phyloP scores from a whole-genome alignment of 2,329 filamentous ascomycete species.

The Colletotrichum liaoningense region DNA sequence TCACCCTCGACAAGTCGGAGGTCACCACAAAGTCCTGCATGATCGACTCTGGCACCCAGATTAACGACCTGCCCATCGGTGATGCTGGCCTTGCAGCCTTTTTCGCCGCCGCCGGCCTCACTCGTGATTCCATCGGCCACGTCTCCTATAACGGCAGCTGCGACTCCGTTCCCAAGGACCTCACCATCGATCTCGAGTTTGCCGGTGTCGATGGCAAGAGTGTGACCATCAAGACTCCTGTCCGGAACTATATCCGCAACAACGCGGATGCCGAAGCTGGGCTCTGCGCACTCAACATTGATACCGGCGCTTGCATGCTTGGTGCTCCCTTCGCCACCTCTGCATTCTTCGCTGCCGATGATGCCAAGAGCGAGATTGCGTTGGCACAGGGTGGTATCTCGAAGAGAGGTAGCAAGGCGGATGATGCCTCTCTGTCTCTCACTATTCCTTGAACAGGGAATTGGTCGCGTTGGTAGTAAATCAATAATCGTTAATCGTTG shows the following conservation, averaged over 20 bases:
- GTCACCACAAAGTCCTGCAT: not conserved
- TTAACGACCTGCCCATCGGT: constrained; percentile 18
- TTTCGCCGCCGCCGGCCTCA: not conserved
- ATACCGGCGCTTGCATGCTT: constrained; percentile 22
- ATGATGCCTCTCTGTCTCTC: not conserved
- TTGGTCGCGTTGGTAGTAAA: not conserved
- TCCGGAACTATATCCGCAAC: constrained; percentile 33
- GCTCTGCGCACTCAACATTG: constrained; percentile 20
- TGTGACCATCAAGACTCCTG: constrained; percentile 22
- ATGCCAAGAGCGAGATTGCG: constrained; percentile 21
- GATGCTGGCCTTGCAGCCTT: not conserved
- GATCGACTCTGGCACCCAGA: constrained; percentile 24
- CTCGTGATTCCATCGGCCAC: constrained; percentile 4
- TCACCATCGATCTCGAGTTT: constrained; percentile 28
- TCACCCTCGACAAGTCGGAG: constrained; percentile 8
- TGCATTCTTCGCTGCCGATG: constrained; percentile 19
- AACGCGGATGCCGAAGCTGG: not conserved
- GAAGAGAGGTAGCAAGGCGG: not conserved
- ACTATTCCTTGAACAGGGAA: not conserved
- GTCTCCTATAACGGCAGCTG: constrained; percentile 17
- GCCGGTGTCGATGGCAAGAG: constrained; percentile 12
- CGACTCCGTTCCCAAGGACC: constrained; percentile 13
- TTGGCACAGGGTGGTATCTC: constrained; percentile 22
- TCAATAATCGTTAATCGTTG: not conserved
- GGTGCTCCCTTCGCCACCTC: constrained; percentile 19